phyloP scores from a whole-genome alignment of 2,329 filamentous ascomycete species.

The Penicillium sp. region DNA sequence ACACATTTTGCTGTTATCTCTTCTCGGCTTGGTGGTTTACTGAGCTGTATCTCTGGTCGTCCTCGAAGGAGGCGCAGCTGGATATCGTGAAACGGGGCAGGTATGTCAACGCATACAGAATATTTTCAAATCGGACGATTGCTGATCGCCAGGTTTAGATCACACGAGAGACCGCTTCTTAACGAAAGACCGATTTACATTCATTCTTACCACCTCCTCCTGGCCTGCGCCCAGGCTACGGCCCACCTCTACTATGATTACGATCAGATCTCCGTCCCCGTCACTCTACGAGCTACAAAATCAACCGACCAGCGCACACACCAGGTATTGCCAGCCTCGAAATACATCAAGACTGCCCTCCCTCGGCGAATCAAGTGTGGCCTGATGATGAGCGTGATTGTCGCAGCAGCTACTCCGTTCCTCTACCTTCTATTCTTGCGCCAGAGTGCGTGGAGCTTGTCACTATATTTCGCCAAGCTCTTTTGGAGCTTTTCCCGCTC shows the following conservation, averaged over 20 bases:
- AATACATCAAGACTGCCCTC: conserved; percentile 47
- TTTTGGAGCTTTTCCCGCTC: conserved; percentile 78
- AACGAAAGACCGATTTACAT: conserved; percentile 89
- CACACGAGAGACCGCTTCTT: conserved; percentile 72
- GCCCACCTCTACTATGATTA: conserved; percentile 75
- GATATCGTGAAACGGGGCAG: conserved; percentile 74
- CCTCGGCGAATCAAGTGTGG: conserved; percentile 41
- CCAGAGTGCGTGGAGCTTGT: conserved; percentile 69
- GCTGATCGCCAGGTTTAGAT: conserved; percentile 36
- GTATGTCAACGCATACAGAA: conserved; percentile 52
- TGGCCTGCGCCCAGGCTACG: conserved; percentile 72
- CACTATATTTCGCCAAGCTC: conserved; percentile 71
- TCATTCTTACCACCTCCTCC: conserved; percentile 69
- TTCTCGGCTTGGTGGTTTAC: conserved; percentile 80
- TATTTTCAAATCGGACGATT: conserved; percentile 6
- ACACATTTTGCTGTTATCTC: conserved; percentile 77
- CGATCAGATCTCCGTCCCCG: conserved; percentile 67
- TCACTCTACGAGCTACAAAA: conserved; percentile 44
- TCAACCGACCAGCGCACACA: conserved; percentile 46
- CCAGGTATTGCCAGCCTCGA: conserved; percentile 43
- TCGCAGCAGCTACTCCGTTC: conserved; percentile 56
- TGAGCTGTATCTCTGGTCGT: conserved; percentile 79
- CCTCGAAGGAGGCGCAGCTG: conserved; percentile 65
- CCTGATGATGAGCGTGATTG: conserved; percentile 45
- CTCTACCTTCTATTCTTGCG: conserved; percentile 70